Base-by-base conservation (phyloP, 192 early-diverging fungal species). In the Linnemannia schmuckeri region DNA sequence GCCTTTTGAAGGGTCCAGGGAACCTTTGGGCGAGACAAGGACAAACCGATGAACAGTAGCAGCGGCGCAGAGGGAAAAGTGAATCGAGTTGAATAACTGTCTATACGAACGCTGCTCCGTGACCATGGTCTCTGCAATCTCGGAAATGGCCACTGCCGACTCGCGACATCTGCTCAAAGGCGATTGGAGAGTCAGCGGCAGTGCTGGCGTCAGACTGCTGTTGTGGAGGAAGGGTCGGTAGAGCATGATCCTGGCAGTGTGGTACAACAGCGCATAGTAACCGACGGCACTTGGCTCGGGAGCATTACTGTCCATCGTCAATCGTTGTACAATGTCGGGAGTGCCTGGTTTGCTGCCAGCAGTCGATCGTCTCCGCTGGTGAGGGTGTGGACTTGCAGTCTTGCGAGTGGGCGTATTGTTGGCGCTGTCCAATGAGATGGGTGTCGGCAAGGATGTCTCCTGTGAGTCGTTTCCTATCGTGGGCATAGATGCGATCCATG, bases 171-270 rank as follows among this genome's bases (percentile, higher is more conserved):
- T 72, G n/a, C 57, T 75, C 35, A 44, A 73, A 41, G 85, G 85
- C 12, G 85, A 87, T 27, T 81, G 85, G 5, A 87, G 61, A 30
- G 85, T 87, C 44, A 81, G 49, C 6, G 85, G 79, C 1, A 81
- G 54, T 4, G 78, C 41, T 30, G 85, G 80, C 0, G 76, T 27
- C 3, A 87, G 42, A 0, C 41, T 46, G 44, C 76, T 87, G 80
- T 81, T 81, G n/a, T 81, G 85, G 30, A 87, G 76, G 44, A 87
- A 87, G 6, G 79, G 85, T 13, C 80, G 85, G 49, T 81, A 87
- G 18, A 87, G 79, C 76, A 81, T 81, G 61, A 87, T 87, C 30
- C 76, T 47, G 33, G 78, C 80, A 8, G 85, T 87, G 52, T 87
- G 85, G 52, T 47, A 87, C 20, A 87, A 73, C 33, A 87, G 79